Conservation (phyloP, 306 rosid species). For the Corylus avellana region DNA sequence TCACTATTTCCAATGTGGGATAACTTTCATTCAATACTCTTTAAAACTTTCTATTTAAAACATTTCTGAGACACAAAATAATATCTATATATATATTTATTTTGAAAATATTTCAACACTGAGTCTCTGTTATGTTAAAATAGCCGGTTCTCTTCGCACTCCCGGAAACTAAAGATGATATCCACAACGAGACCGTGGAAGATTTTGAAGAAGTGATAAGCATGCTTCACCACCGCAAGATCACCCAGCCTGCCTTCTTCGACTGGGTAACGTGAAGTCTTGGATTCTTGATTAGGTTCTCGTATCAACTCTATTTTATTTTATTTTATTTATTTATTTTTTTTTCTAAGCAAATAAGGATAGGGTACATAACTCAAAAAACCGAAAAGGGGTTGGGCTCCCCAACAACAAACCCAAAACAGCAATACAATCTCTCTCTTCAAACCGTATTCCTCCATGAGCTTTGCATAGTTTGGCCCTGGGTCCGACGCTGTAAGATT, state of each 20-base stretch:
- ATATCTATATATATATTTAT: too few relatives aligned
- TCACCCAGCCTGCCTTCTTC: not conserved
- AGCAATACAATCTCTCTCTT: too few relatives aligned
- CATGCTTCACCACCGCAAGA: conserved; percentile 14
- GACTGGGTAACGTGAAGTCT: not conserved
- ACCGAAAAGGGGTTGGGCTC: too few relatives aligned
- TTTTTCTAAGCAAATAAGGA: too few relatives aligned
- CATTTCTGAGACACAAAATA: too few relatives aligned
- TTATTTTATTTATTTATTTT: too few relatives aligned
- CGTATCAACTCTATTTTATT: not conserved
- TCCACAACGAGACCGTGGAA: conserved; percentile 41
- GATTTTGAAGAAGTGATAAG: conserved; percentile 13
- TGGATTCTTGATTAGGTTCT: conserved; percentile 6
- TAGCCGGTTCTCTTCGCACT: conserved; percentile 24
- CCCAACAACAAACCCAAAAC: too few relatives aligned
- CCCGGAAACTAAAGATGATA: conserved; percentile 25
- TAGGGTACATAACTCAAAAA: too few relatives aligned
- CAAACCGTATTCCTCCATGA: conserved; percentile 26
- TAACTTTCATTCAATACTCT: too few relatives aligned
- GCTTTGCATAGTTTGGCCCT: conserved; percentile 35
- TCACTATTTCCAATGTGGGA: too few relatives aligned
- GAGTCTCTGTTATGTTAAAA: not conserved
- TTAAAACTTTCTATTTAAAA: too few relatives aligned
- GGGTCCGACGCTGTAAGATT: conserved; percentile 27
- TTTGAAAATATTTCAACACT: too few relatives aligned